These are phyloP conservation scores for Xylaria acuta DNA, from an alignment of 495 filamentous ascomycete species.

Conservation along the genomic window DNA sequence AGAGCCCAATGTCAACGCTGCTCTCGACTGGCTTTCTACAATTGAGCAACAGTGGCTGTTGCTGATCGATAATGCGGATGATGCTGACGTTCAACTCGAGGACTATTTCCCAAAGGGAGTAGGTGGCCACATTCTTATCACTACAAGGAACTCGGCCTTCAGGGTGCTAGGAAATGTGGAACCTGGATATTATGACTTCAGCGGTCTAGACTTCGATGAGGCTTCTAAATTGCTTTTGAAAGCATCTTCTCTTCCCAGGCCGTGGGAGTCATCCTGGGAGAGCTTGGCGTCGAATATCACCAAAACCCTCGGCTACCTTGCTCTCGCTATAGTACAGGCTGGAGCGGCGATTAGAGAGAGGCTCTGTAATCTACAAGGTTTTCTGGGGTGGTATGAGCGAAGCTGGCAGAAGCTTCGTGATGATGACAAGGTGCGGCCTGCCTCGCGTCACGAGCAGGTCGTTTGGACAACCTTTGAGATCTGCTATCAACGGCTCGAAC, in stretches of 20 bases:
- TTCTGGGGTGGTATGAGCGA: not conserved
- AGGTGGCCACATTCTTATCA: not conserved
- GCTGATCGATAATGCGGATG: not conserved
- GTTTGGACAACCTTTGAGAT: constrained; percentile 1
- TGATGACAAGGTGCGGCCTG: not conserved
- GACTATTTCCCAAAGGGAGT: not conserved
- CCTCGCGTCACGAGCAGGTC: not conserved
- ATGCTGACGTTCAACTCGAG: not conserved
- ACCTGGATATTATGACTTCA: not conserved
- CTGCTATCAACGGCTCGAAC: not conserved
- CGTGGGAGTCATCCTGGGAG: not conserved
- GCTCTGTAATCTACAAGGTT: not conserved
- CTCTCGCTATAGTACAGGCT: not conserved
- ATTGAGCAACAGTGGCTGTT: not conserved
- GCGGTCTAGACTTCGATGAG: not conserved
- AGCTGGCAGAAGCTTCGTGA: not conserved
- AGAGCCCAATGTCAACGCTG: not conserved
- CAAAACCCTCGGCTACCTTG: not conserved
- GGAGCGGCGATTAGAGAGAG: not conserved
- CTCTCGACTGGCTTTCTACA: not conserved
- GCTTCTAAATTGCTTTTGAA: not conserved
- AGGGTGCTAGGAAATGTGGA: not conserved
- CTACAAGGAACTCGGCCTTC: not conserved
- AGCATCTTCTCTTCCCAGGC: not conserved
- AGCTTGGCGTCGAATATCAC: not conserved